Evolutionary conservation across 208 protist genomes (phyloP), one percentile per base, ranked within the genome.

Genomic region (Trypanosoma melophagium): DNA sequence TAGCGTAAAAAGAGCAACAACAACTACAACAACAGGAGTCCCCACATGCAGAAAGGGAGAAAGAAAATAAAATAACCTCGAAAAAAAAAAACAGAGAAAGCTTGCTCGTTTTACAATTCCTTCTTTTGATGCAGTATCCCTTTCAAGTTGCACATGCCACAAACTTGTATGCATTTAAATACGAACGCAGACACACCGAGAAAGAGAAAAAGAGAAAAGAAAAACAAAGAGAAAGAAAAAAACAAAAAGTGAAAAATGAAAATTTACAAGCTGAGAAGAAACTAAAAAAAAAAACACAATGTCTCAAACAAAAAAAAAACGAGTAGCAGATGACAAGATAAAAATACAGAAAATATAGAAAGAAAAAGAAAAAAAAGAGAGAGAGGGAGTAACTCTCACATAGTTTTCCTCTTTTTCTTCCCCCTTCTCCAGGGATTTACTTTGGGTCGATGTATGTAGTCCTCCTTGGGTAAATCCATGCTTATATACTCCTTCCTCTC

Each of bases 11-110:
- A 31, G 21, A 38, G 25, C 38, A 49, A 53, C 0, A 41, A 7
- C 10, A 69, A 42, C 13, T 53, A 52, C 17, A 51, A 58, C 17
- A 59, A 51, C 9, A 57, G 50, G 4, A 57, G 45, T 24, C 47
- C 35, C 42, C 17, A 57, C 14, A 57, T 9, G 40, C 59, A 54
- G 12, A 54, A 24, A 54, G 24, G 42, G 25, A 8, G 1, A 57
- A 24, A 40, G 10, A 42, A 28, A 45, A 53, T 35, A 35, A 53
- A 54, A 64, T 28, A 44, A 3, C 2, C 2, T 25, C 3, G 8
- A 40, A 22, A 63, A 19, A 12, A 19, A 63, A 45, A 31, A 55
- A 25, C 4, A 55, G 24, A 49, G 13, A 35, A 40, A 51, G 40
- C 38, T 17, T 38, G 49, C 28, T 35, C 28, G 28, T 35, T 1